Evolutionary conservation across 2,329 filamentous ascomycete species (phyloP).

Genomic region (Hymenoscyphus occultus): DNA sequence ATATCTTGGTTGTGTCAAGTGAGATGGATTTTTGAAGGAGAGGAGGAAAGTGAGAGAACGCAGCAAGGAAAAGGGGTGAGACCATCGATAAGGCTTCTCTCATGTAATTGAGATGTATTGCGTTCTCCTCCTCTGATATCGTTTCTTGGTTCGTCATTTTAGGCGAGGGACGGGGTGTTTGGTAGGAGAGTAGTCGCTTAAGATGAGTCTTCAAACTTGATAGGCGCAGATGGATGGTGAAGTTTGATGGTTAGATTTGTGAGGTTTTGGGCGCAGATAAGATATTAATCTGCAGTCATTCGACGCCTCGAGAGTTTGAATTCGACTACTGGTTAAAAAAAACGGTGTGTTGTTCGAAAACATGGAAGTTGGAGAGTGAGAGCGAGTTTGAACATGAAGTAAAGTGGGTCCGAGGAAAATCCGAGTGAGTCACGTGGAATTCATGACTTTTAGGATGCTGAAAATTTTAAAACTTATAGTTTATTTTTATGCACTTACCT

Average conservation of each 20-base stretch:
- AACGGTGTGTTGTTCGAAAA: not conserved
- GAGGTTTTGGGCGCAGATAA: not conserved
- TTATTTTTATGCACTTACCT: no score
- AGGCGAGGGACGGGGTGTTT: not conserved
- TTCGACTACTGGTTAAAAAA: not conserved
- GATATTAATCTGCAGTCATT: not conserved
- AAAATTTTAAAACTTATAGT: no score
- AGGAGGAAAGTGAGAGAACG: conserved; percentile 4
- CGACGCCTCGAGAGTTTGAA: not conserved
- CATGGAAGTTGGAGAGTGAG: not conserved
- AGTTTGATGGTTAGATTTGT: not conserved
- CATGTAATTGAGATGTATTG: conserved; percentile 7
- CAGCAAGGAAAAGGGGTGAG: conserved; percentile 53
- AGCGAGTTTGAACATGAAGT: not conserved
- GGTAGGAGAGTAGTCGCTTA: not conserved
- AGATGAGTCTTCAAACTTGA: not conserved
- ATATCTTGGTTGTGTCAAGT: not conserved
- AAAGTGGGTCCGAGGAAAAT: not conserved
- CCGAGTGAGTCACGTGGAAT: not conserved
- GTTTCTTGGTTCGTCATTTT: not conserved
- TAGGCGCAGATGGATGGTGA: not conserved
- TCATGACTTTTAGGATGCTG: not conserved
- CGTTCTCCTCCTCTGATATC: not conserved
- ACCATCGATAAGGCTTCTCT: conserved; percentile 10
- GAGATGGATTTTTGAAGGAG: not conserved